Evolutionary conservation across 768 basidiomycete genomes (phyloP).

Genomic region (Coprinopsis strossmayeri): DNA sequence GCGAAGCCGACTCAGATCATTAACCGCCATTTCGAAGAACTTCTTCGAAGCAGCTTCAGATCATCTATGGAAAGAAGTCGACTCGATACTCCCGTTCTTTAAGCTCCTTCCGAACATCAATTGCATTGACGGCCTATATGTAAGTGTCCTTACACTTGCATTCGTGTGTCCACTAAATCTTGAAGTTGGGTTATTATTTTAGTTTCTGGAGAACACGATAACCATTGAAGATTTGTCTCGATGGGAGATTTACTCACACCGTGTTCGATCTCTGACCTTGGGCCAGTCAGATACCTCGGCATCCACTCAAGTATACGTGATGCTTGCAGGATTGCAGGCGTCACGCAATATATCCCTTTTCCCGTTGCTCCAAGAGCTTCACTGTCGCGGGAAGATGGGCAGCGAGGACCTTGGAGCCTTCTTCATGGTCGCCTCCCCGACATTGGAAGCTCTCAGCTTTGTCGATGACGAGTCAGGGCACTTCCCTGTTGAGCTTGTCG

Average conservation of each 20-base stretch:
- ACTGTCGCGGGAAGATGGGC: background rate
- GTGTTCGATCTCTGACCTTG: background rate
- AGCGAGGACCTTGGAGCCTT: background rate
- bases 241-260: background rate
- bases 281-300: background rate
- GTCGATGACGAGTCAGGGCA: background rate
- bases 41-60: background rate
- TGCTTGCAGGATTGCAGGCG: background rate
- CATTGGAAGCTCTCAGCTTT: background rate
- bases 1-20: constrained; percentile 1
- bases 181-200: background rate
- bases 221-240: background rate
- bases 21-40: constrained; percentile 9
- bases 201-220: background rate
- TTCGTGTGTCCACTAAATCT: background rate
- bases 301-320: background rate
- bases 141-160: background rate
- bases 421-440: background rate
- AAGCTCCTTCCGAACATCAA: background rate
- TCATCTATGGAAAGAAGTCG: background rate
- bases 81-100: background rate
- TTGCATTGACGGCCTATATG: background rate
- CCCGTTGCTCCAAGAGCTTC: background rate
- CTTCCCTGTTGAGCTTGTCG: background rate
- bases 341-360: background rate